phyloP scores from a whole-genome alignment of 2,329 filamentous ascomycete species.

The Aureobasidium sp. region DNA sequence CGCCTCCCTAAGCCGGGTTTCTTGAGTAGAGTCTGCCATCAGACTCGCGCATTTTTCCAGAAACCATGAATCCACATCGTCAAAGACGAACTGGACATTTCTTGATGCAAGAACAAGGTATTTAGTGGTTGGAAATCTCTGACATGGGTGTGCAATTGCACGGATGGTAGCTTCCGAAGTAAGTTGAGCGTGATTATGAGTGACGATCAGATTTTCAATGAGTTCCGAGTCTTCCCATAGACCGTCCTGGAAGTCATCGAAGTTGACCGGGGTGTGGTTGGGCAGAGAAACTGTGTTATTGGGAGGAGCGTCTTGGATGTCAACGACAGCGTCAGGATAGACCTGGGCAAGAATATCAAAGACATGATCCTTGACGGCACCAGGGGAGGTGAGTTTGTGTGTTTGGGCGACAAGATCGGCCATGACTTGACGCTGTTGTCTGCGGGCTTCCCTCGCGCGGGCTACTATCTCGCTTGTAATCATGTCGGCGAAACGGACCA shows the following conservation, averaged over 20 bases:
- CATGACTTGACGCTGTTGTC: constrained; percentile 33
- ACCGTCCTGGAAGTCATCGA: constrained; percentile 28
- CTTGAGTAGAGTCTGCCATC: constrained; percentile 32
- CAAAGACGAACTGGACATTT: constrained; percentile 36
- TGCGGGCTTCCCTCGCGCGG: constrained; percentile 29
- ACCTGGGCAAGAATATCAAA: constrained; percentile 23
- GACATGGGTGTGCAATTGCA: constrained; percentile 29
- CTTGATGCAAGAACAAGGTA: constrained; percentile 33
- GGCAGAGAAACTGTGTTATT: constrained; percentile 21
- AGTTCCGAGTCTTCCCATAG: constrained; percentile 37
- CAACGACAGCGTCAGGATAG: constrained; percentile 28
- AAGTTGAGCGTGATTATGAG: constrained; percentile 27
- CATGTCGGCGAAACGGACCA: constrained; percentile 32
- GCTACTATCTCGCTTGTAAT: constrained; percentile 35
- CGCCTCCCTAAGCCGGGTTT: constrained; percentile 31
- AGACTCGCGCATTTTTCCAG: constrained; percentile 33
- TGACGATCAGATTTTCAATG: constrained; percentile 31
- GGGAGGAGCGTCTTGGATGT: constrained; percentile 18
- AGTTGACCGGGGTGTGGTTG: constrained; percentile 21
- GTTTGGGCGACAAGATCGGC: constrained; percentile 26
- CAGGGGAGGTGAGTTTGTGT: constrained; percentile 13
- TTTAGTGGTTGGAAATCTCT: constrained; percentile 24
- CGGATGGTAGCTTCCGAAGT: constrained; percentile 28
- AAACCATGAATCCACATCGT: constrained; percentile 41
- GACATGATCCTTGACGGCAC: constrained; percentile 21